Conservation (phyloP, 2,329 filamentous ascomycete species). For the Aspergillus viridinutans region DNA sequence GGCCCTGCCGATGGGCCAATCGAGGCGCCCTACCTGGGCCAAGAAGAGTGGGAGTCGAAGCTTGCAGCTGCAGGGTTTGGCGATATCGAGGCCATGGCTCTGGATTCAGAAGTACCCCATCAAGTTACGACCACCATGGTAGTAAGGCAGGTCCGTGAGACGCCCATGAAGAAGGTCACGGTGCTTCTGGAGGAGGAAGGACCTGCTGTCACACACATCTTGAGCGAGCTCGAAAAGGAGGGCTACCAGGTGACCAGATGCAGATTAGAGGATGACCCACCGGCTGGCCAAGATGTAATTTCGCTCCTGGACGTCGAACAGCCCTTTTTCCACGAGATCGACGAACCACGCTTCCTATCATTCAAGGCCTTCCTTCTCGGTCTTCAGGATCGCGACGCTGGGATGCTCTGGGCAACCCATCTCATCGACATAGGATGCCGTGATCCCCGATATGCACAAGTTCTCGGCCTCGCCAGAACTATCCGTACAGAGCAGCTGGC, state of each 20-base stretch:
- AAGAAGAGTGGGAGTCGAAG: not conserved
- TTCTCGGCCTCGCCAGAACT: conserved; percentile 25
- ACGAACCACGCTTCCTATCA: not conserved
- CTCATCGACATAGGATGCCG: conserved; percentile 18
- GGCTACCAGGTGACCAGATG: not conserved
- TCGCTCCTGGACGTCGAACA: not conserved
- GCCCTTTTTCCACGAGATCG: not conserved
- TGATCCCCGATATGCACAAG: conserved; percentile 26
- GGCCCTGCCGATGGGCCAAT: not conserved
- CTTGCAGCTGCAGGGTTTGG: not conserved
- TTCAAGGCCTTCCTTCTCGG: not conserved
- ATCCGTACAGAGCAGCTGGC: conserved; percentile 25
- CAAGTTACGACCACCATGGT: not conserved
- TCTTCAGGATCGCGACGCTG: not conserved
- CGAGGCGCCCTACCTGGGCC: not conserved
- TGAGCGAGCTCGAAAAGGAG: not conserved
- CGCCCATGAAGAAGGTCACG: not conserved
- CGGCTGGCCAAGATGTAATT: not conserved
- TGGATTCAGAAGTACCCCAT: not conserved
- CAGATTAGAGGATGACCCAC: not conserved
- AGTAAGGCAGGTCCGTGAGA: not conserved
- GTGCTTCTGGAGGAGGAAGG: not conserved
- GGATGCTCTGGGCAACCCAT: conserved; percentile 28
- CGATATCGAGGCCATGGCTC: not conserved
- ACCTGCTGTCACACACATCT: not conserved